phyloP scores from a whole-genome alignment of 2,329 filamentous ascomycete genomes.

The Westerdykella aurantiaca region DNA sequence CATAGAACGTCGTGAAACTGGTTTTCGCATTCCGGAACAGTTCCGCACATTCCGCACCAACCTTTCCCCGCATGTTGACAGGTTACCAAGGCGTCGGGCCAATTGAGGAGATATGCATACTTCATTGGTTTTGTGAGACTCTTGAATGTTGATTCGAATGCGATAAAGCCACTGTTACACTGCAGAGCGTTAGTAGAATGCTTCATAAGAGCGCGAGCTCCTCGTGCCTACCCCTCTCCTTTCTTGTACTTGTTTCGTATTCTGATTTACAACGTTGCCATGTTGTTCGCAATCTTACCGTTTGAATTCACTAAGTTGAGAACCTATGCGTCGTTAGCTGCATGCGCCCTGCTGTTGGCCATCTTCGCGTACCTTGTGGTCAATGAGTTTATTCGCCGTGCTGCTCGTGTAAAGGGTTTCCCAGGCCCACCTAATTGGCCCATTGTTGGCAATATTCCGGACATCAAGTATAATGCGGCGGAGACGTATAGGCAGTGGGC shows the following conservation, averaged over 20 bases:
- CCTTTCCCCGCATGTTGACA: slow-evolving; percentile 3
- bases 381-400: slow-evolving; percentile 35
- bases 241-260: not conserved
- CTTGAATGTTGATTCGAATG: too few relatives aligned
- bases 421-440: slow-evolving; percentile 36
- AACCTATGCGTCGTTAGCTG: slow-evolving; percentile 23
- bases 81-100: too few relatives aligned
- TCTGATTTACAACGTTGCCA: slow-evolving; percentile 3
- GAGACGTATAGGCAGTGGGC: slow-evolving; percentile 42
- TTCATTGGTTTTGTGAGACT: too few relatives aligned
- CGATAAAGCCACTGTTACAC: too few relatives aligned
- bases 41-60: slow-evolving; percentile 7
- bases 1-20: too few relatives aligned
- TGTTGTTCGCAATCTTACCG: slow-evolving; percentile 27
- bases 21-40: slow-evolving; percentile 2
- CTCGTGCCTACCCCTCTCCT: not conserved
- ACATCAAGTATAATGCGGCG: slow-evolving; percentile 40
- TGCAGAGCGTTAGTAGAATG: too few relatives aligned
- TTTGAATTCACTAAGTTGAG: slow-evolving; percentile 17
- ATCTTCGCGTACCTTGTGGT: slow-evolving; percentile 30
- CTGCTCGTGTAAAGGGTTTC: slow-evolving; percentile 36
- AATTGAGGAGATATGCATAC: too few relatives aligned
- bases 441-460: slow-evolving; percentile 40
- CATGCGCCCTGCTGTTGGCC: slow-evolving; percentile 17
- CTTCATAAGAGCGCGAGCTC: not conserved